A percentile compares a stretch with the other conserved stretches of the same genome.
Evolutionary conservation across 2,329 filamentous ascomycete species (phyloP).

Genomic region (Talaromyces amestolkiae): DNA sequence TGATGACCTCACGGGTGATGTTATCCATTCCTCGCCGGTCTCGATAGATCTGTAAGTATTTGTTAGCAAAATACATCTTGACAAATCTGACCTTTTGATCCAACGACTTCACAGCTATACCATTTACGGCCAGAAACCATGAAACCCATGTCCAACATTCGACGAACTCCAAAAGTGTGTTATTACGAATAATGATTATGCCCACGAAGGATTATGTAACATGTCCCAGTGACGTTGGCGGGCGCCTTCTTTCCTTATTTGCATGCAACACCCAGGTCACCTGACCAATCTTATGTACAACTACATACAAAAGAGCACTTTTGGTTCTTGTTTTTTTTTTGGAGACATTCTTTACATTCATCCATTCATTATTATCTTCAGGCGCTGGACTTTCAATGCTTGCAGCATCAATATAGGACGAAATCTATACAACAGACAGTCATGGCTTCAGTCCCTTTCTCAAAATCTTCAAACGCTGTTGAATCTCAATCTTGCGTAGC

Average conservation of each 20-base stretch:
- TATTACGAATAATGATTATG: conserved; percentile 6
- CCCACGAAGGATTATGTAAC: background rate
- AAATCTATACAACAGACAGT: background rate
- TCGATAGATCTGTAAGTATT: conserved; percentile 14
- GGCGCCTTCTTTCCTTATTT: background rate
- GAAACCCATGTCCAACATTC: conserved; percentile 1
- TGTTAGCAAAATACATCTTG: background rate
- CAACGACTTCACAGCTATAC: conserved; percentile 15
- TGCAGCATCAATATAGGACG: background rate
- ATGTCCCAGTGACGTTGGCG: background rate
- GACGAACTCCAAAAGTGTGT: background rate
- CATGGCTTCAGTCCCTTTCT: conserved; percentile 16
- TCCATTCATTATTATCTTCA: background rate
- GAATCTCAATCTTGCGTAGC: conserved; percentile 35
- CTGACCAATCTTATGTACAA: background rate
- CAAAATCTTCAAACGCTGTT: conserved; percentile 35
- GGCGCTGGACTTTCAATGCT: background rate
- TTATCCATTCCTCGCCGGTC: background rate
- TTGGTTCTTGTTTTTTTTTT: background rate
- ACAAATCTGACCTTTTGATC: background rate
- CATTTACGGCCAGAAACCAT: conserved; percentile 19
- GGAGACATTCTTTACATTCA: background rate
- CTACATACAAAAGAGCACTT: background rate
- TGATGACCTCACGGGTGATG: background rate
- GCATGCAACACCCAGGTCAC: background rate